A percentile compares a stretch with the other conserved stretches of the same genome.
Evolutionary conservation across 2,329 filamentous ascomycete species (phyloP).

Genomic region (Colletotrichum godetiae): DNA sequence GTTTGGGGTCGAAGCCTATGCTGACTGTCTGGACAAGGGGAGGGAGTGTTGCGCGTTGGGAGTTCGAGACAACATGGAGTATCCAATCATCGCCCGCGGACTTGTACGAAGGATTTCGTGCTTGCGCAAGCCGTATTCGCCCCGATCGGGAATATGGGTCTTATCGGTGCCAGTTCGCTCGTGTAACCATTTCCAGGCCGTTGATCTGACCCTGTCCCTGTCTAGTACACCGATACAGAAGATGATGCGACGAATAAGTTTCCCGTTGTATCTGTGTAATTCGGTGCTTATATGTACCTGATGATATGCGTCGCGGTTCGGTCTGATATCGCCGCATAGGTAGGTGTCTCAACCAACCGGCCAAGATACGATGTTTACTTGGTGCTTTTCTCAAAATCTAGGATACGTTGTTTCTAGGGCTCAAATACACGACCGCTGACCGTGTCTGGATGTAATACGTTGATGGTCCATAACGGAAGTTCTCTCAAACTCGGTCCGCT

Average conservation of each 20-base stretch:
- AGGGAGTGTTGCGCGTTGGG: background rate
- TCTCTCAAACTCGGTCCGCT: slow-evolving; percentile 46
- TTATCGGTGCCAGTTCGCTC: background rate
- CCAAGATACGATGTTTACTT: background rate
- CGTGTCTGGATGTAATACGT: too few relatives aligned
- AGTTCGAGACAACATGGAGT: background rate
- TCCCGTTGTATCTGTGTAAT: background rate
- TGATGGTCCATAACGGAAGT: too few relatives aligned
- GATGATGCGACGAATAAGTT: background rate
- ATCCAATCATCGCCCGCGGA: background rate
- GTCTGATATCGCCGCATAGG: too few relatives aligned
- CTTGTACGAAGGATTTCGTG: background rate
- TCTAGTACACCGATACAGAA: background rate
- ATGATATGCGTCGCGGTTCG: background rate
- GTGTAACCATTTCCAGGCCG: background rate
- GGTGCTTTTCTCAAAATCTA: background rate
- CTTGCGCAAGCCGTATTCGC: background rate
- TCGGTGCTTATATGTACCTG: background rate
- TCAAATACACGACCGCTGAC: background rate
- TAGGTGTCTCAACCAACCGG: background rate
- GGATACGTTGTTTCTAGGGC: background rate
- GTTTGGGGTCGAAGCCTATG: background rate
- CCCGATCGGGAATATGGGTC: background rate
- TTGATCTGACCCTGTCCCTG: background rate
- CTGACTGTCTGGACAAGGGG: background rate